Base-by-base conservation (phyloP, 2,329 filamentous ascomycete species). In the Macrophomina phaseolina region DNA sequence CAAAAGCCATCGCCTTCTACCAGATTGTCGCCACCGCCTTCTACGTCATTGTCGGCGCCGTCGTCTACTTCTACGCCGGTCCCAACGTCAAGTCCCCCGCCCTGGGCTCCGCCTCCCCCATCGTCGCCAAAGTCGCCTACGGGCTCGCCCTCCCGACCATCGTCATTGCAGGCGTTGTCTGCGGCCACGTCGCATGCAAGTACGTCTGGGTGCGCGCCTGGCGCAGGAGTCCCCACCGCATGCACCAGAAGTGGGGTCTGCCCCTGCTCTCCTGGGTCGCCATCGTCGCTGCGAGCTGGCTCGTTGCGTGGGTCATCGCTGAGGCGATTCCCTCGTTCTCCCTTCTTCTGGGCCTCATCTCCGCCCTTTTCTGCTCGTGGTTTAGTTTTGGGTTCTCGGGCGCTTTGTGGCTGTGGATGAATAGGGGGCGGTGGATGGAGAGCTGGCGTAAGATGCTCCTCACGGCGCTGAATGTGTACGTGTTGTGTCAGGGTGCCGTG, bases 141-240 rank as follows among this genome's bases (percentile, higher is more conserved):
- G 89, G 87, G 23, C 81, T 92, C 67, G 90, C 90, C 0, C 82
- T 89, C 1, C 89, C 89, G 14, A 91, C 90, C 2, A 91, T 92
- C 67, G 81, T 92, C 58, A 86, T 92, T 60, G 88, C 89, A 0
- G 90, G 90, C 64, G 89, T 91, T 5, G 89, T 92, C 68, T 89
- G 90, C 73, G 89, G 86, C 16, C 86, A 89, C 68, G 86, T 91
- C 2, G 87, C 87, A 1, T 83, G 83, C 67, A 90, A 90, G 73
- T 89, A 89, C 71, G 80, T 91, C 67, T 92, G 90, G 72, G 79
- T 87, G 5, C 85, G 89, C 40, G 74, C 89, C 8, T 91, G 90
- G 80, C 58, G 51, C 36, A 30, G 36, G 34, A 11, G 28, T 7
- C 60, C 55, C 11, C 14, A 28, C 16, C 74, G 72, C 71, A 75